phyloP scores from a whole-genome alignment of 495 filamentous ascomycete genomes.

The Lindgomyces ingoldianus region DNA sequence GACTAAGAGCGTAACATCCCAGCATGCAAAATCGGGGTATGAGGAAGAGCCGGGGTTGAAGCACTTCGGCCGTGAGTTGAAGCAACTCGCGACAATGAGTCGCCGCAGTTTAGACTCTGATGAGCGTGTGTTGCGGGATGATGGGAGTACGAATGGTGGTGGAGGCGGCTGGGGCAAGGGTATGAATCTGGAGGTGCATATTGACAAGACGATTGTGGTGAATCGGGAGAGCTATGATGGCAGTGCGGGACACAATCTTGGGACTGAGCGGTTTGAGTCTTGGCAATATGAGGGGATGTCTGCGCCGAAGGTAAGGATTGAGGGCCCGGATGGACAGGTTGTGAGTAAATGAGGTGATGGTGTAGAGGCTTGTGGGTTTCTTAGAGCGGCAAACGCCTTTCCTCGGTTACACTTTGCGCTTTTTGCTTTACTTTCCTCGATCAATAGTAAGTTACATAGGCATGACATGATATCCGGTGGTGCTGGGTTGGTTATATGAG shows the following conservation, averaged over 20 bases:
- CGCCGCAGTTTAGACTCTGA: constrained; percentile 11
- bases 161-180: constrained; percentile 3
- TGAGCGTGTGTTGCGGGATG: constrained; percentile 6
- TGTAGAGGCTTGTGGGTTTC: no score
- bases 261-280: constrained; percentile 1
- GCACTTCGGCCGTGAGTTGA: constrained; percentile 6
- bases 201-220: constrained; percentile 28
- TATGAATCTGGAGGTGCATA: constrained; percentile 10
- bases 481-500: no score
- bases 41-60: constrained; percentile 8
- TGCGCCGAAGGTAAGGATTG: constrained; percentile 19
- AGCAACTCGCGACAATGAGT: not conserved
- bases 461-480: no score
- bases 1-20: not conserved
- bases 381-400: no score
- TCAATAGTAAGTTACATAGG: no score
- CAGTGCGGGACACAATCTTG: not conserved
- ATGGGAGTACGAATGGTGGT: not conserved
- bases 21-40: not conserved
- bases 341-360: not conserved
- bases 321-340: constrained; percentile 26
- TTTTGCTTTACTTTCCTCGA: no score
- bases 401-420: no score
- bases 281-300: constrained; percentile 8
- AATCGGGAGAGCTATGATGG: constrained; percentile 17